Percentiles rank a stretch among this genome's conserved stretches.
Conservation (phyloP, 148 eudicot species). For the Cornus kousa region DNA sequence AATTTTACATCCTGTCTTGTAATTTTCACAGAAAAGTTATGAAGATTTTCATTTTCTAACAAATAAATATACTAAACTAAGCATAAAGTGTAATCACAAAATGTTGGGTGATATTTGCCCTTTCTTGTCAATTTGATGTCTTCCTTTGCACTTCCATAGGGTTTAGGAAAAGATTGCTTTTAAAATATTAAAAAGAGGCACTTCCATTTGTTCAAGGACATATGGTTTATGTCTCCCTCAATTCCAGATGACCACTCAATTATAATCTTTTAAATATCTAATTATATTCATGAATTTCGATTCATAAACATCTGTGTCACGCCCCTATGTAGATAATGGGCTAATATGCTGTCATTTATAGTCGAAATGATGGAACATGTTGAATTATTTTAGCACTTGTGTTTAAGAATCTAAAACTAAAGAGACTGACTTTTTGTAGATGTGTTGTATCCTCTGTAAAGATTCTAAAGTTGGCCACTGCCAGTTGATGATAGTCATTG, state of each 20-base stretch:
- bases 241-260: slow-evolving; percentile 34
- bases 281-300: slow-evolving; percentile 13
- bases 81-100: slow-evolving; percentile 8
- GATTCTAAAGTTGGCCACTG: too few relatives aligned
- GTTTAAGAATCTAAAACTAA: too few relatives aligned
- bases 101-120: slow-evolving; percentile 31
- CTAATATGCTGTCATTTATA: background rate
- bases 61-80: slow-evolving; percentile 5
- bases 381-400: background rate
- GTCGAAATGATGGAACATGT: background rate
- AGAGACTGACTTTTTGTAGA: too few relatives aligned
- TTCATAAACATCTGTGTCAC: slow-evolving; percentile 25
- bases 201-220: slow-evolving; percentile 32
- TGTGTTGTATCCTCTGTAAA: too few relatives aligned
- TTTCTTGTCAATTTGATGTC: slow-evolving; percentile 54
- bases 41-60: background rate
- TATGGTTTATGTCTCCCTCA: slow-evolving; percentile 40
- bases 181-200: slow-evolving; percentile 22
- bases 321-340: background rate
- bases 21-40: background rate
- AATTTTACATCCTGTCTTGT: too few relatives aligned
- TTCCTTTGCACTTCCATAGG: slow-evolving; percentile 8
- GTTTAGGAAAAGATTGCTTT: slow-evolving; percentile 14
- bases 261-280: slow-evolving; percentile 5
- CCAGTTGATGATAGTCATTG: too few relatives aligned